Evolutionary conservation across 176 grass and related monocot genomes (phyloP).

Genomic region (Eragrostis nindensis): DNA sequence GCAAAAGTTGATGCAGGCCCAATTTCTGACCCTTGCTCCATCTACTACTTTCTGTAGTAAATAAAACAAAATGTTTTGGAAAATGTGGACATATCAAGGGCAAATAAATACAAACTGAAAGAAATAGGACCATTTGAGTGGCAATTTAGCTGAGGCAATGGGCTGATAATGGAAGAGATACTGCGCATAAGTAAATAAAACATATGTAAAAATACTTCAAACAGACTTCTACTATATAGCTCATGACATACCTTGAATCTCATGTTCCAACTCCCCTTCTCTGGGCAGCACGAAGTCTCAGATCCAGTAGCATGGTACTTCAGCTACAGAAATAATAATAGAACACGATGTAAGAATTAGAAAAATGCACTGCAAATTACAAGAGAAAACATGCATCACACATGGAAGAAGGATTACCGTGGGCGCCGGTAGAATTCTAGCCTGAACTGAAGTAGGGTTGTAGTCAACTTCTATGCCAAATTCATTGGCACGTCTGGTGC

Average conservation of each 20-base stretch:
- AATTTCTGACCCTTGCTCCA: slow-evolving; percentile 29
- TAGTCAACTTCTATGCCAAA: slow-evolving; percentile 69
- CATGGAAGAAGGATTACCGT: slow-evolving; percentile 35
- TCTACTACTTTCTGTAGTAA: slow-evolving; percentile 46
- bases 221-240: background rate
- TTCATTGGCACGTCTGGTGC: slow-evolving; percentile 53
- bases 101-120: background rate
- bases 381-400: background rate
- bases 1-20: slow-evolving; percentile 45
- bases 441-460: slow-evolving; percentile 47
- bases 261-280: slow-evolving; percentile 64
- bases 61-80: slow-evolving; percentile 26
- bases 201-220: background rate
- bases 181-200: background rate
- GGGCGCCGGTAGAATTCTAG: slow-evolving; percentile 63
- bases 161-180: background rate
- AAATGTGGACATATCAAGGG: background rate
- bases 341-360: background rate
- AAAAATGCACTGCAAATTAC: background rate
- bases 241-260: slow-evolving; percentile 44
- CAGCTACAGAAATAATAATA: slow-evolving; percentile 46
- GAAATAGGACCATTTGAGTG: background rate
- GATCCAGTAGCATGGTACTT: slow-evolving; percentile 54
- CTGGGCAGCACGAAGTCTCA: slow-evolving; percentile 34
- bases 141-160: background rate